Evolutionary conservation across 352 stramenopile species (phyloP), one percentile per base, ranked within the genome.

Genomic region (Phytophthora constricta): DNA sequence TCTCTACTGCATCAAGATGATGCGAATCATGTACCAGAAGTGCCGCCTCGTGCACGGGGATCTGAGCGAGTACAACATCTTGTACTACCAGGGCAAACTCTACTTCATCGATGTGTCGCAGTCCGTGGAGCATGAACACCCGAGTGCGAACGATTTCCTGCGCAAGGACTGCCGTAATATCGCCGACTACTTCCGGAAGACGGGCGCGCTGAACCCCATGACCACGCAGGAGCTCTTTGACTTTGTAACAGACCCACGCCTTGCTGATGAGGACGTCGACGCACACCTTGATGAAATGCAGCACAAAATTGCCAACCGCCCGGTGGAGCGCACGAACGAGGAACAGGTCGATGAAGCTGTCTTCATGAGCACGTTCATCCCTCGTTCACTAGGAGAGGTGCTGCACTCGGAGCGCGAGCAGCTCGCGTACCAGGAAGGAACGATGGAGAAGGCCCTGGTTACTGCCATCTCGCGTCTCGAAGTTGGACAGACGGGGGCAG

Each of bases 91-190:
- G 62, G 91, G 87, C 51, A 79, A 96, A 65, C 81, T 99, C 17
- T 99, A 97, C 74, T 97, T 99, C 51, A 99, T 99, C 76, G 98
- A 99, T 74, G 97, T 99, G 14, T 98, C 90, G 11, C 97, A 99
- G 84, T 98, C 96, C 26, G 98, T 99, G 11, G 97, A 99, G 74
- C 86, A 98, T 75, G 96, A 99, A 70, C 98, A 99, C 83, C 98
- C 98, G 22, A 96, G 93, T 26, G 96, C 97, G 1, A 82, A 98
- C 48, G 96, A 99, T 48, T 99, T 99, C 74, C 75, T 99, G 48
- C 92, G 97, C 28, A 99, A 98, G 66, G 98, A 99, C 84, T 98
- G 91, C 56, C 87, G 91, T 49, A 99, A 99, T 76, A 93, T 99
- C 25, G 98, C 97, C 63, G 95, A 98, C 61, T 99, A 98, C 74